Conservation (phyloP, 768 basidiomycete species). For the Termitomyces sp. region DNA sequence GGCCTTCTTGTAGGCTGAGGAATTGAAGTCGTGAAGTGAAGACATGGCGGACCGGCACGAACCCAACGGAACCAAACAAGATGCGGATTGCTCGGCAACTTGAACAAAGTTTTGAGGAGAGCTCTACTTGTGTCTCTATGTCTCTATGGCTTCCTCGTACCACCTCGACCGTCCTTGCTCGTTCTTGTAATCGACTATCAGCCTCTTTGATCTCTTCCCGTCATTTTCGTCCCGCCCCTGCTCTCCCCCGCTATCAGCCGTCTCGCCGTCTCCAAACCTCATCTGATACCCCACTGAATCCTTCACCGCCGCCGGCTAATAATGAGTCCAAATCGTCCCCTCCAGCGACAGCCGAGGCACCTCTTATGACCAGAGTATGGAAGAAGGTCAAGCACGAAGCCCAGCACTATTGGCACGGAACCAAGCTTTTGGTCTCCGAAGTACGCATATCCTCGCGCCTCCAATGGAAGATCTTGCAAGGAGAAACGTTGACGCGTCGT, state of each 20-base stretch:
- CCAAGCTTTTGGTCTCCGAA: conserved; percentile 91
- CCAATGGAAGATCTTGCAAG: conserved; percentile 90
- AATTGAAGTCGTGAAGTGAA: conserved; percentile 41
- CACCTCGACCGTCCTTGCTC: conserved; percentile 37
- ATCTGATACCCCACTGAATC: conserved; percentile 12
- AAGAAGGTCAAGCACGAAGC: conserved; percentile 94
- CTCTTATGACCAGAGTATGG: conserved; percentile 69
- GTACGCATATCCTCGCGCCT: conserved; percentile 85
- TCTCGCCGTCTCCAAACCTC: conserved; percentile 26
- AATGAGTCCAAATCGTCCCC: conserved; percentile 45
- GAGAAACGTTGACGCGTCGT: conserved; percentile 85
- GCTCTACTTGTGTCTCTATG: conserved; percentile 38
- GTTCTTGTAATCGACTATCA: conserved; percentile 30
- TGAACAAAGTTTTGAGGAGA: not conserved
- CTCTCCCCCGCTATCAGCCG: conserved; percentile 15
- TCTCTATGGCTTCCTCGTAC: conserved; percentile 75
- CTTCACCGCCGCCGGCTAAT: conserved; percentile 9
- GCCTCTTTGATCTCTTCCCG: conserved; percentile 18
- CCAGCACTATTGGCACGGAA: conserved; percentile 94
- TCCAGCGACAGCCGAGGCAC: conserved; percentile 37
- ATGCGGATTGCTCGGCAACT: conserved; percentile 5
- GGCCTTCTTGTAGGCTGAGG: conserved; percentile 56
- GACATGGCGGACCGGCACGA: conserved; percentile 18
- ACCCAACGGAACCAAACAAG: conserved; percentile 30
- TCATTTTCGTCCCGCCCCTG: conserved; percentile 6